Evolutionary conservation across 306 rosid genomes (phyloP), one percentile per base, ranked within the genome.

Genomic region (Quercus suber): DNA sequence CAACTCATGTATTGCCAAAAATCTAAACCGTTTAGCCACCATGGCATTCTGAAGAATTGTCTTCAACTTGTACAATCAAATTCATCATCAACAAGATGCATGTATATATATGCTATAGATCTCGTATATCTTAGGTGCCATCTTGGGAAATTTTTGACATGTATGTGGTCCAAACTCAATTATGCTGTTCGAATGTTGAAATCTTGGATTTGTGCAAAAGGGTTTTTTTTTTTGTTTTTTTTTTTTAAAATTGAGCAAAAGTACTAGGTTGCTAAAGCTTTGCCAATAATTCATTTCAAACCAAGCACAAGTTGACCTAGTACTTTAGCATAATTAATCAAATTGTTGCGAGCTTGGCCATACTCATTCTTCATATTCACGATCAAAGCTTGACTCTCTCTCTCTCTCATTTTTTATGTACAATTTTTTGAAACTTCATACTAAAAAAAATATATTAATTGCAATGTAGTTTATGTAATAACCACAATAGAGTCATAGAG

Each of bases 1-100:
- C 89, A 76, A 73, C 86, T 23, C 64, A 73, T 56, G 51, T 83
- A 80, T 61, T 72, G 92, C 89, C 89, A 89, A 87, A 77, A 79
- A 25, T 80, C 60, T 73, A 77, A 86, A 73, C 83, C 86, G 71
- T 81, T 55, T 73, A 73, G 77, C 82, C 75, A 76, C 82, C 75
- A 76, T 56, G 73, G 33, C 17, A 43, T 71, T 56, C 18, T 20
- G 14, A 53, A 60, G 17, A 58, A n/a, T 77, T 81, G 63, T 82
- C 61, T 71, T 69, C n/a, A 61, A 73, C 0, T 80, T 43, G 81
- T 83, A 73, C 79, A 20, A 51, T 41, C 58, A 70, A 70, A 73
- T 45, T 76, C 75, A 76, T 28, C 28, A 82, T 27, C 21, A 57
- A 55, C 55, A 58, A 8, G 2, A 13, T 2, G 27, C 1, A 12